Evolutionary conservation across 2,329 filamentous ascomycete species (phyloP).

Genomic region (Helotiales sp.): DNA sequence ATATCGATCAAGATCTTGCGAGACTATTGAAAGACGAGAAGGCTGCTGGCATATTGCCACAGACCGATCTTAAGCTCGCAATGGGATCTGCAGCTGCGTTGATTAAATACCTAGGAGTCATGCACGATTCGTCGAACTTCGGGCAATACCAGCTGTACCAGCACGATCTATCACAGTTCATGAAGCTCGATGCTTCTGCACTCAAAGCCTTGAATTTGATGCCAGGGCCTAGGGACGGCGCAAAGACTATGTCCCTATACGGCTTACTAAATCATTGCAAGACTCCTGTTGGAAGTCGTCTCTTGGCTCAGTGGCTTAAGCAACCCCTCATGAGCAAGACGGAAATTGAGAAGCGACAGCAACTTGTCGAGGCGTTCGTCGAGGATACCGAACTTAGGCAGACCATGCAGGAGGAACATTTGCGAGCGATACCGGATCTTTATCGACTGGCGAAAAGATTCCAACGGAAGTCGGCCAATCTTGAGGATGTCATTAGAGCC

Average conservation of each 20-base stretch:
- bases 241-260: conserved; percentile 97
- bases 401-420: conserved; percentile 94
- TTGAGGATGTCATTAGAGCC: conserved; percentile 93
- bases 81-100: conserved; percentile 93
- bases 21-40: conserved; percentile 85
- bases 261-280: conserved; percentile 97
- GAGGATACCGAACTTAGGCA: conserved; percentile 90
- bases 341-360: conserved; percentile 88
- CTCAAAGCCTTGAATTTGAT: conserved; percentile 94
- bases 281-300: conserved; percentile 84
- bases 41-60: conserved; percentile 73
- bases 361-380: conserved; percentile 93
- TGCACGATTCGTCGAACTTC: conserved; percentile 92
- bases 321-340: conserved; percentile 90
- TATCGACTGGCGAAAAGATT: conserved; percentile 94
- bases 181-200: conserved; percentile 96
- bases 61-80: conserved; percentile 90
- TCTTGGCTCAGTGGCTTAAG: conserved; percentile 95
- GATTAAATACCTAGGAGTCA: conserved; percentile 89
- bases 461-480: conserved; percentile 83
- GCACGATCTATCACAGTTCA: conserved; percentile 93
- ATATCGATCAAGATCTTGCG: conserved; percentile 94
- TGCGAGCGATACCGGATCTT: conserved; percentile 89
- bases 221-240: conserved; percentile 89
- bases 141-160: conserved; percentile 97